phyloP scores from a whole-genome alignment of 1,139 yeast species.

The Dujonia santamariae region DNA sequence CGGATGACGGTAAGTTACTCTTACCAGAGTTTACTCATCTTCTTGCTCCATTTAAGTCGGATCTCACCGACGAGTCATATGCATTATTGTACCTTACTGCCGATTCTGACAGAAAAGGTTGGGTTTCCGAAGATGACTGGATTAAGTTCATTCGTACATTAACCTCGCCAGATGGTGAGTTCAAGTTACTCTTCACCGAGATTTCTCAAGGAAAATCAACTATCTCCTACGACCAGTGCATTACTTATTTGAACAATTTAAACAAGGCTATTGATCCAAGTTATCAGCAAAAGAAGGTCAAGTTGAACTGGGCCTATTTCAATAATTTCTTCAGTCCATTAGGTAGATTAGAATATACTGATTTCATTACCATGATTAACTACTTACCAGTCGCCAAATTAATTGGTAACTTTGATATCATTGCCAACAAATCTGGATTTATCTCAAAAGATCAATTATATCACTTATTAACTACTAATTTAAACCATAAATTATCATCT shows the following conservation, averaged over 20 bases:
- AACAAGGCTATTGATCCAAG: constrained; percentile 42
- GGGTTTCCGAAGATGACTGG: constrained; percentile 59
- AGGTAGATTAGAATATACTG: constrained; percentile 37
- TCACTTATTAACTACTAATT: constrained; percentile 34
- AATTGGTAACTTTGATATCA: constrained; percentile 43
- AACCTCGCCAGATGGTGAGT: constrained; percentile 55
- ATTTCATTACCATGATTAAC: constrained; percentile 41
- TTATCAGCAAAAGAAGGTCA: constrained; percentile 41
- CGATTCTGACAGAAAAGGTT: constrained; percentile 63
- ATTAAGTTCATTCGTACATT: constrained; percentile 53
- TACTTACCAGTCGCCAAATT: constrained; percentile 46
- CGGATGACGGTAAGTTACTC: constrained; percentile 16
- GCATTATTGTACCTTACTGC: constrained; percentile 61
- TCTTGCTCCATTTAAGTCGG: constrained; percentile 42
- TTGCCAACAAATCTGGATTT: constrained; percentile 34
- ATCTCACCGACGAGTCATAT: constrained; percentile 38
- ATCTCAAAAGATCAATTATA: constrained; percentile 32
- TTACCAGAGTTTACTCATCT: constrained; percentile 39
- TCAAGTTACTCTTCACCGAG: constrained; percentile 52
- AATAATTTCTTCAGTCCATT: constrained; percentile 40
- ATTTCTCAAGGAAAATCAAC: constrained; percentile 32
- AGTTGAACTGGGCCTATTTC: constrained; percentile 46
- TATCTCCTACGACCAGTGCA: constrained; percentile 38
- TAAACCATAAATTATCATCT: constrained; percentile 40
- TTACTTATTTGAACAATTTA: constrained; percentile 33